Evolutionary conservation across 768 basidiomycete species (phyloP).

Genomic region (Suillus spraguei): DNA sequence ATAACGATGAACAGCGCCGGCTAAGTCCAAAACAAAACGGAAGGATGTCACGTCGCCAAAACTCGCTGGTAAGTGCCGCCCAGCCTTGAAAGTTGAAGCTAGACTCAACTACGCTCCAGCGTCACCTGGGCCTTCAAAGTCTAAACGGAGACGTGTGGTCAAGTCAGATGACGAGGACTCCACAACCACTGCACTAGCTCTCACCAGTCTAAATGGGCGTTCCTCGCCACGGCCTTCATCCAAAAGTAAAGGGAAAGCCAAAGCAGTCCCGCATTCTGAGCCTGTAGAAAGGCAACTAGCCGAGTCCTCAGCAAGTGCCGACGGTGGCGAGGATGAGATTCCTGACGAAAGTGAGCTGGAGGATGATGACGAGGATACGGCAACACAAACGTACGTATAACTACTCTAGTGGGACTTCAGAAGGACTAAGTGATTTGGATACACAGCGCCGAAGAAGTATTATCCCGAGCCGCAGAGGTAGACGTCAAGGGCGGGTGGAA

Average conservation of each 20-base stretch:
- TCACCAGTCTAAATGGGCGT: slow-evolving; percentile 6
- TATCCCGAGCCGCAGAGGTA: slow-evolving; percentile 65
- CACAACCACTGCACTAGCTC: background rate
- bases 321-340: slow-evolving; percentile 43
- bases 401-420: background rate
- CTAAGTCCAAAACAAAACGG: slow-evolving; percentile 39
- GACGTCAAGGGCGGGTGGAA: slow-evolving; percentile 85
- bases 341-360: slow-evolving; percentile 41
- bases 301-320: slow-evolving; percentile 33
- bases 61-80: slow-evolving; percentile 20
- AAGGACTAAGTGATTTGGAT: slow-evolving; percentile 9
- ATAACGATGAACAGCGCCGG: slow-evolving; percentile 26
- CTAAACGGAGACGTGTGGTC: slow-evolving; percentile 56
- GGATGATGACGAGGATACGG: slow-evolving; percentile 49
- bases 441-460: slow-evolving; percentile 62
- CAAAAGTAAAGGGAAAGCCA: slow-evolving; percentile 23
- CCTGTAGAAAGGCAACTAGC: slow-evolving; percentile 35
- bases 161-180: slow-evolving; percentile 56
- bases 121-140: slow-evolving; percentile 25
- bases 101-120: slow-evolving; percentile 22
- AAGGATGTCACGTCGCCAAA: slow-evolving; percentile 33
- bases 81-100: slow-evolving; percentile 8
- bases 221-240: slow-evolving; percentile 9
- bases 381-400: slow-evolving; percentile 64
- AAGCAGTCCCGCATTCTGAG: slow-evolving; percentile 18